Evolutionary conservation across 176 grass and related monocot species (phyloP).

Genomic region (Zoysia pacifica): DNA sequence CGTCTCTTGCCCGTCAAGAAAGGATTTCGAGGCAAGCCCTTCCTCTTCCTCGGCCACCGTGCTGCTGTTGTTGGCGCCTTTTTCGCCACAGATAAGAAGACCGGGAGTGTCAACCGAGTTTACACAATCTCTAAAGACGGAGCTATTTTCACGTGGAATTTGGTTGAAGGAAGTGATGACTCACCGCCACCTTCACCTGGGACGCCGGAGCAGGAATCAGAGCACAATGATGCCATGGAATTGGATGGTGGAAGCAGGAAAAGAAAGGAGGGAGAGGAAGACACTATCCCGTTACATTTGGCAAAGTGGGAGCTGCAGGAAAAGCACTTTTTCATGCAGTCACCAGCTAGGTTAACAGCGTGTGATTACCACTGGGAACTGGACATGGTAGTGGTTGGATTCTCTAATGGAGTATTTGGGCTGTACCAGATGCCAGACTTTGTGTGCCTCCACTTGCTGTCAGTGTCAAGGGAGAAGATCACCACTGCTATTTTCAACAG

Average conservation of each 20-base stretch:
- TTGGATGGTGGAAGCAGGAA: conserved; percentile 53
- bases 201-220: conserved; percentile 48
- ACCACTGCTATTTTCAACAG: conserved; percentile 89
- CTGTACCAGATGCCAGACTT: conserved; percentile 98
- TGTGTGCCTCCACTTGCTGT: conserved; percentile 84
- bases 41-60: conserved; percentile 83
- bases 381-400: conserved; percentile 89
- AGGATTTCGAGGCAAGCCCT: conserved; percentile 58
- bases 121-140: conserved; percentile 89
- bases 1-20: conserved; percentile 65
- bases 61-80: conserved; percentile 64
- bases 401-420: conserved; percentile 86
- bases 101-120: conserved; percentile 48
- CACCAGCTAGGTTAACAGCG: conserved; percentile 69
- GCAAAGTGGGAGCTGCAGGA: conserved; percentile 70
- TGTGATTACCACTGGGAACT: conserved; percentile 90
- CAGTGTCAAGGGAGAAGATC: conserved; percentile 91
- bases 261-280: conserved; percentile 43
- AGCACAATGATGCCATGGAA: conserved; percentile 42
- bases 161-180: conserved; percentile 49
- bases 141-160: conserved; percentile 86
- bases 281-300: conserved; percentile 48
- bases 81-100: conserved; percentile 75
- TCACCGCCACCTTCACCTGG: conserved; percentile 55
- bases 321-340: conserved; percentile 90